These are phyloP conservation scores for Metarhizium brunneum DNA, from an alignment of 2,329 filamentous ascomycete species.

Conservation along the genomic window DNA sequence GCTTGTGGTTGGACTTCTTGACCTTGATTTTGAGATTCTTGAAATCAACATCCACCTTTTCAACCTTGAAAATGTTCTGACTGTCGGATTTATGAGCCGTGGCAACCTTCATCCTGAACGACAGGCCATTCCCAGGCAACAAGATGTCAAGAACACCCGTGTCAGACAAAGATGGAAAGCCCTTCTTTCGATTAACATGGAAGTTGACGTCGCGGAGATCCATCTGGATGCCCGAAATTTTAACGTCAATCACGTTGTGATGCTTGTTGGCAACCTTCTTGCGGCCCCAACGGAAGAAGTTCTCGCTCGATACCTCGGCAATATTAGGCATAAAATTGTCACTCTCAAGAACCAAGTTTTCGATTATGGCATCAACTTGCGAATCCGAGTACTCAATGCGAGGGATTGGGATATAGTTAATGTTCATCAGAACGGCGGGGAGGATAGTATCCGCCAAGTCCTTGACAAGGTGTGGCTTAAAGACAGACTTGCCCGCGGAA, in stretches of 20 bases:
- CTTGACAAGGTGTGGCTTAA: conserved; percentile 89
- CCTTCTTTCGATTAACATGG: conserved; percentile 90
- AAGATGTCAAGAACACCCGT: conserved; percentile 82
- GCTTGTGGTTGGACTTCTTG: conserved; percentile 90
- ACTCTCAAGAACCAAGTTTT: conserved; percentile 91
- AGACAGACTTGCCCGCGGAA: conserved; percentile 69
- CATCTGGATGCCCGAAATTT: conserved; percentile 84
- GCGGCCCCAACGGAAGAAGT: conserved; percentile 91
- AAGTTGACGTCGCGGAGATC: conserved; percentile 87
- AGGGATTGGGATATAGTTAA: conserved; percentile 85
- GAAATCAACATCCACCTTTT: conserved; percentile 76
- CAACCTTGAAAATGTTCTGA: conserved; percentile 88
- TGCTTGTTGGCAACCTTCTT: conserved; percentile 76
- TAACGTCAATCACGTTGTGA: conserved; percentile 74
- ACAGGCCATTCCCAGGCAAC: conserved; percentile 78
- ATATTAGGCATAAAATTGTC: conserved; percentile 96
- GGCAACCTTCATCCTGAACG: conserved; percentile 84
- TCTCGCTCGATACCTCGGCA: conserved; percentile 79
- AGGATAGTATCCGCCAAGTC: conserved; percentile 82
- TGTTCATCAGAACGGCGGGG: conserved; percentile 70
- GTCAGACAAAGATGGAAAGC: conserved; percentile 82
- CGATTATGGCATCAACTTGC: conserved; percentile 77
- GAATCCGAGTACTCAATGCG: conserved; percentile 87
- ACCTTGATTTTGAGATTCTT: conserved; percentile 80
- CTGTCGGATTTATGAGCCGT: conserved; percentile 66